Evolutionary conservation across 768 basidiomycete genomes (phyloP).

Genomic region (Suillus hirtellus): DNA sequence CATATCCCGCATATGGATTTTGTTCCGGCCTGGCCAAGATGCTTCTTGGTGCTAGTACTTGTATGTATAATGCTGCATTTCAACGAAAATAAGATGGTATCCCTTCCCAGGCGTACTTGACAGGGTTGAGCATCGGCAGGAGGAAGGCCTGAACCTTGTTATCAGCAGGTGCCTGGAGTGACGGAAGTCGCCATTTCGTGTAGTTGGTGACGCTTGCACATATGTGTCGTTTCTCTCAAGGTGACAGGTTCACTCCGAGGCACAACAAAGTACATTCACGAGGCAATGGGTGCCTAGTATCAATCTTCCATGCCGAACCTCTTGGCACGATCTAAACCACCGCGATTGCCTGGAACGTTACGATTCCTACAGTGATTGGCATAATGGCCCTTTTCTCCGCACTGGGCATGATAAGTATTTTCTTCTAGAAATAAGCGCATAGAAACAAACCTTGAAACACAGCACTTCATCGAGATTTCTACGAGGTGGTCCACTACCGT

Average conservation of each 20-base stretch:
- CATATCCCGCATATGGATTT: no score
- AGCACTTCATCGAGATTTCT: constrained; percentile 82
- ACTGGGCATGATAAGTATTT: constrained; percentile 43
- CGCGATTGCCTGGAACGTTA: constrained; percentile 89
- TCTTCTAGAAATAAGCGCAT: constrained; percentile 8
- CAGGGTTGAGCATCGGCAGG: no score
- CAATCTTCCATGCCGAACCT: constrained; percentile 33
- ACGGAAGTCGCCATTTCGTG: background rate
- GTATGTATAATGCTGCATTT: no score
- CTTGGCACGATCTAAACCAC: constrained; percentile 63
- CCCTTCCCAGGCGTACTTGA: no score
- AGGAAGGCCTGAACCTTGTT: background rate
- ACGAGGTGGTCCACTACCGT: constrained; percentile 44
- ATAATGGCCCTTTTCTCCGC: constrained; percentile 92
- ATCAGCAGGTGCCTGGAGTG: no score
- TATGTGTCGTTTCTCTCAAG: background rate
- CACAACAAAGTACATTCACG: background rate
- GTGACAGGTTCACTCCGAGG: background rate
- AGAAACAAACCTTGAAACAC: constrained; percentile 74
- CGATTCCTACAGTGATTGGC: constrained; percentile 91
- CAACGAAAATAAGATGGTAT: no score
- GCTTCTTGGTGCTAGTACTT: no score
- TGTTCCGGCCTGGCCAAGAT: no score
- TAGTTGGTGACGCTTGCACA: background rate
- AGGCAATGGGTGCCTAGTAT: background rate